Percentiles rank a stretch among this genome's conserved stretches.
phyloP scores from a whole-genome alignment of 2,329 filamentous ascomycete genomes.

The Aphanoascus verrucosus region DNA sequence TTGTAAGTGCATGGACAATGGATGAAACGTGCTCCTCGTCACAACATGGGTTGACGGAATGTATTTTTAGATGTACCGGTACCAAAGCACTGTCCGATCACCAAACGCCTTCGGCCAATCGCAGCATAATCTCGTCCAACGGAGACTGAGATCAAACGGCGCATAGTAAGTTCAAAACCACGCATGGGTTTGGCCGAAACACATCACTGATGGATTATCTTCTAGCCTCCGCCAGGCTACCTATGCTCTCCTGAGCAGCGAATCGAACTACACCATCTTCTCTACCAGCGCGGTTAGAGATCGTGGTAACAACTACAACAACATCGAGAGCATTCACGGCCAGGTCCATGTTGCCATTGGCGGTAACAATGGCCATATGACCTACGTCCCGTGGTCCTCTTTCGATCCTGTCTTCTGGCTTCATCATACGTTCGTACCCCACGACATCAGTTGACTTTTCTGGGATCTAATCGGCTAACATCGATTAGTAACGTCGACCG shows the following conservation, averaged over 20 bases:
- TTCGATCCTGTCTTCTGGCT: slow-evolving; percentile 74
- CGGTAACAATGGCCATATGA: slow-evolving; percentile 54
- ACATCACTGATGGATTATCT: not conserved
- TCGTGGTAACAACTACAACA: slow-evolving; percentile 17
- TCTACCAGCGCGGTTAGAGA: slow-evolving; percentile 18
- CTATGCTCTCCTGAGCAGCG: slow-evolving; percentile 23
- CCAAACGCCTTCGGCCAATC: slow-evolving; percentile 16
- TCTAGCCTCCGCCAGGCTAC: slow-evolving; percentile 19
- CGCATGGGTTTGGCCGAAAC: not conserved
- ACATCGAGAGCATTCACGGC: slow-evolving; percentile 40
- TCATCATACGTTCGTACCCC: slow-evolving; percentile 47
- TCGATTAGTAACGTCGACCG: slow-evolving; percentile 55
- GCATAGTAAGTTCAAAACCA: slow-evolving; percentile 18
- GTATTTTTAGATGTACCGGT: slow-evolving; percentile 13
- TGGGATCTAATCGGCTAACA: not conserved
- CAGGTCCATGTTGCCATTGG: slow-evolving; percentile 45
- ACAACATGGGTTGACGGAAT: not conserved
- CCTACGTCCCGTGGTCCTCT: slow-evolving; percentile 58
- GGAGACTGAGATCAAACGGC: slow-evolving; percentile 17
- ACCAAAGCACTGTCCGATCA: slow-evolving; percentile 16
- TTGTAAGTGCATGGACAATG: slow-evolving; percentile 5
- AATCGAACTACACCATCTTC: slow-evolving; percentile 22
- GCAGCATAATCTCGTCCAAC: slow-evolving; percentile 15
- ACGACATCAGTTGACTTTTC: not conserved
- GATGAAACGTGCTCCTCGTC: not conserved